A percentile compares a stretch with the other conserved stretches of the same genome.
Conservation (phyloP, 2,329 filamentous ascomycete species). For the Fusarium robinianum region DNA sequence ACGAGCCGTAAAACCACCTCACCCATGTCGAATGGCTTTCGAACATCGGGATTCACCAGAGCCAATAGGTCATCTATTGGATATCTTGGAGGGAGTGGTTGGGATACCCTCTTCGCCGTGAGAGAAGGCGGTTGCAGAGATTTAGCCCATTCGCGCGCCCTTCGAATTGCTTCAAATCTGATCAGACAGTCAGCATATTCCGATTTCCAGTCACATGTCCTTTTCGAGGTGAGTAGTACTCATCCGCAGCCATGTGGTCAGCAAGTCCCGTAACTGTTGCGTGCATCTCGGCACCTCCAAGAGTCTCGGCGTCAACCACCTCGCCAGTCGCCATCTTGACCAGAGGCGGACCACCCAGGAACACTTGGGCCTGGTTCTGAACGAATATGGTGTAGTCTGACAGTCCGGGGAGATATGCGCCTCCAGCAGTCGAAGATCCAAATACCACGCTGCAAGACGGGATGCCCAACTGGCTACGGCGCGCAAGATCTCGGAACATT, state of each 20-base stretch:
- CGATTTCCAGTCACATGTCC: background rate
- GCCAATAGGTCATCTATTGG: constrained; percentile 44
- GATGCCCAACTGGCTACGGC: constrained; percentile 42
- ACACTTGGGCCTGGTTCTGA: constrained; percentile 49
- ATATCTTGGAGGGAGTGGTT: constrained; percentile 37
- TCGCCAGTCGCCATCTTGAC: constrained; percentile 54
- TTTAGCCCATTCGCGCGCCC: constrained; percentile 19
- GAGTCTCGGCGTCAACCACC: constrained; percentile 45
- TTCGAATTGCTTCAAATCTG: constrained; percentile 20
- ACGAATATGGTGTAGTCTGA: constrained; percentile 46
- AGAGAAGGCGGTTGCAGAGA: too few relatives aligned
- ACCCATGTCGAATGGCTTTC: constrained; percentile 35
- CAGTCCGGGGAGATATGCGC: constrained; percentile 29
- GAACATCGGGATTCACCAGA: constrained; percentile 44
- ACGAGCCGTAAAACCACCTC: constrained; percentile 48
- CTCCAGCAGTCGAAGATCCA: constrained; percentile 43
- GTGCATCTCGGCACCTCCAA: constrained; percentile 50
- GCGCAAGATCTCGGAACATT: constrained; percentile 46
- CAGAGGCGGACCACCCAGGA: constrained; percentile 49
- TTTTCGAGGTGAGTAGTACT: constrained; percentile 22
- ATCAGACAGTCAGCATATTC: too few relatives aligned
- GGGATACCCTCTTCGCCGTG: too few relatives aligned
- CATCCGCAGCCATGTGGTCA: constrained; percentile 49
- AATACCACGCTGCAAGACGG: constrained; percentile 49
- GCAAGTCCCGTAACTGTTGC: constrained; percentile 47